A percentile compares a stretch with the other conserved stretches of the same genome.
phyloP scores from a whole-genome alignment of 2,329 filamentous ascomycete genomes.

The Colletotrichum sp. region DNA sequence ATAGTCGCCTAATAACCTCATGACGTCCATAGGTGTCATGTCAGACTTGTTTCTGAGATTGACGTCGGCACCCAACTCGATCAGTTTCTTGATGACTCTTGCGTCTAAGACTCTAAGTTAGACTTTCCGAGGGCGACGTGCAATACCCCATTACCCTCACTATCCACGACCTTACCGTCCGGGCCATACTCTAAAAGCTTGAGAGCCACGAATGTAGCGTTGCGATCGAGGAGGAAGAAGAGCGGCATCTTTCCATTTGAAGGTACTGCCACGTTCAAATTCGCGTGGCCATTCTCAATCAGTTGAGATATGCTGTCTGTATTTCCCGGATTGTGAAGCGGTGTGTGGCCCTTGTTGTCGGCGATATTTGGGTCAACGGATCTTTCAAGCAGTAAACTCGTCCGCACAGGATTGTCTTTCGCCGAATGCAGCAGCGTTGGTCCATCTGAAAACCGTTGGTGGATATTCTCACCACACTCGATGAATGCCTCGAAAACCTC shows the following conservation, averaged over 20 bases:
- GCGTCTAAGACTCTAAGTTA: not conserved
- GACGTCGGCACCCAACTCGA: conserved; percentile 25
- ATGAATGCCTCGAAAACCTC: conserved; percentile 23
- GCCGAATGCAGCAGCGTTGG: conserved; percentile 25
- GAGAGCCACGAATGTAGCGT: not conserved
- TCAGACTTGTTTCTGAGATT: conserved; percentile 24
- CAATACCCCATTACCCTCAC: conserved; percentile 24
- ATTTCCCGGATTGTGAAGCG: conserved; percentile 12
- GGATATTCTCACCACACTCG: conserved; percentile 26
- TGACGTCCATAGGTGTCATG: conserved; percentile 17
- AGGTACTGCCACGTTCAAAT: conserved; percentile 27
- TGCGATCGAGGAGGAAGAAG: not conserved
- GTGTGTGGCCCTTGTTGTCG: conserved; percentile 18
- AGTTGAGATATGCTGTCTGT: conserved; percentile 25
- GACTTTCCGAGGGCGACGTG: conserved; percentile 17
- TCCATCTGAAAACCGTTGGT: conserved; percentile 20
- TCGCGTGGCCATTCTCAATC: conserved; percentile 24
- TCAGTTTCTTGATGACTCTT: conserved; percentile 1
- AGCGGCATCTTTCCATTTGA: conserved; percentile 25
- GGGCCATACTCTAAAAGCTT: conserved; percentile 23
- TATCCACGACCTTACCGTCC: conserved; percentile 23
- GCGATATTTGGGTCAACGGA: conserved; percentile 27
- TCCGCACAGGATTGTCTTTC: not conserved
- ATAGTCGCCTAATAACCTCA: not conserved
- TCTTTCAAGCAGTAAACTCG: conserved; percentile 24